Evolutionary conservation across 2,329 filamentous ascomycete genomes (phyloP).

Genomic region (Parastagonospora avenae): DNA sequence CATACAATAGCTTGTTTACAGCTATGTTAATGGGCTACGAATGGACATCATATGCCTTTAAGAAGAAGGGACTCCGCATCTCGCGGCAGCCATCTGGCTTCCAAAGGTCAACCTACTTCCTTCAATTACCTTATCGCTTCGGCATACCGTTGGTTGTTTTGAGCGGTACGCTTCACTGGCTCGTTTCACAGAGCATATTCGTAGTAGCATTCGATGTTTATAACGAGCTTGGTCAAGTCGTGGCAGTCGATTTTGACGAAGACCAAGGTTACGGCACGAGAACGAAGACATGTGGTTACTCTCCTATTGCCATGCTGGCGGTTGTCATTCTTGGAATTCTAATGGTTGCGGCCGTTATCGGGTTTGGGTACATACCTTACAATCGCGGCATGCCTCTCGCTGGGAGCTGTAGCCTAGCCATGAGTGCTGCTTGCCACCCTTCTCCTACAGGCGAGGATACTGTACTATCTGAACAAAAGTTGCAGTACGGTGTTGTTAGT

Average conservation of each 20-base stretch:
- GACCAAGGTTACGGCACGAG: not conserved
- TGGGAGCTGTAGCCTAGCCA: conserved; percentile 65
- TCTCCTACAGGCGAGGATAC: not conserved
- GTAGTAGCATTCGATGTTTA: conserved; percentile 38
- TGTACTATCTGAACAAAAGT: conserved; percentile 3
- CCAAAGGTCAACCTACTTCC: conserved; percentile 49
- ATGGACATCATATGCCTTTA: conserved; percentile 48
- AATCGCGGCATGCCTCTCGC: conserved; percentile 82
- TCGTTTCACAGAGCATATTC: conserved; percentile 51
- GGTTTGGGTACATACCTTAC: conserved; percentile 74
- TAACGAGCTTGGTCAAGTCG: not conserved
- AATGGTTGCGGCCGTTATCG: conserved; percentile 19
- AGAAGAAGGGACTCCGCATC: conserved; percentile 43
- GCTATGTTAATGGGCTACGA: conserved; percentile 55
- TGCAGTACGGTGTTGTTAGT: conserved; percentile 22
- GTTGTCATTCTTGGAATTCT: conserved; percentile 17
- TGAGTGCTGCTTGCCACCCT: conserved; percentile 32
- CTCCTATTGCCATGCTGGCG: conserved; percentile 24
- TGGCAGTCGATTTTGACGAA: not conserved
- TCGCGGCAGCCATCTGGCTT: conserved; percentile 33
- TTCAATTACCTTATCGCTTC: conserved; percentile 47
- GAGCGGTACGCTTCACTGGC: conserved; percentile 48
- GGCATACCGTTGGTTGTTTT: conserved; percentile 42
- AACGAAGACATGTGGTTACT: conserved; percentile 27
- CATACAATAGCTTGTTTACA: conserved; percentile 54